Percentiles rank a stretch among this genome's conserved stretches.
phyloP scores from a whole-genome alignment of 1,139 yeast species.

The Hyphopichia burtonii region DNA sequence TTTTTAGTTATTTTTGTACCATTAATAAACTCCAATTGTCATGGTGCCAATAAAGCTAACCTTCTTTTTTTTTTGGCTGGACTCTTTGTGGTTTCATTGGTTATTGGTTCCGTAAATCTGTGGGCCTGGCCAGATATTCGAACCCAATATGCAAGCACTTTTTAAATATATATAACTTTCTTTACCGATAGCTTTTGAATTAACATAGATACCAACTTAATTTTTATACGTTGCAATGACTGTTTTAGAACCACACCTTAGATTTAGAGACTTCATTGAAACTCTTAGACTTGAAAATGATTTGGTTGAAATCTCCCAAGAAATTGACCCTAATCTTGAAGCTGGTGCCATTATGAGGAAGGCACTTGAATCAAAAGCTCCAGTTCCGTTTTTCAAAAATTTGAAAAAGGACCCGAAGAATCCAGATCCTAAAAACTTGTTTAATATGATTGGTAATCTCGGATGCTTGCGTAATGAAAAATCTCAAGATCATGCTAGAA shows the following conservation, averaged over 20 bases:
- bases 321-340: conserved; percentile 16
- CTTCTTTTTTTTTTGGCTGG: too few species aligned
- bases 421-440: conserved; percentile 10
- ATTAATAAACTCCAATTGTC: not conserved
- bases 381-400: conserved; percentile 16
- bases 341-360: conserved; percentile 18
- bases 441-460: conserved; percentile 13
- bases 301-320: conserved; percentile 13
- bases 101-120: too few species aligned
- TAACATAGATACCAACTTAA: too few species aligned
- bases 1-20: too few species aligned
- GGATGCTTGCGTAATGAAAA: conserved; percentile 12
- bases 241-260: conserved; percentile 15
- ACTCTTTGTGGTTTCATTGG: too few species aligned
- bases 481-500: conserved; percentile 15
- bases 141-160: too few species aligned
- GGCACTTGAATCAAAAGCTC: conserved; percentile 11
- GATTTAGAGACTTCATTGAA: conserved; percentile 16
- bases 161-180: too few species aligned
- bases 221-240: too few species aligned
- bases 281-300: conserved; percentile 13
- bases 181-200: too few species aligned
- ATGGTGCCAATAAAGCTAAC: too few species aligned
- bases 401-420: conserved; percentile 10
- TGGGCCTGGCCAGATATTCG: too few species aligned